A percentile compares a stretch with the other conserved stretches of the same genome.
phyloP scores from a whole-genome alignment of 352 stramenopile genomes.

The Peronospora destructor region DNA sequence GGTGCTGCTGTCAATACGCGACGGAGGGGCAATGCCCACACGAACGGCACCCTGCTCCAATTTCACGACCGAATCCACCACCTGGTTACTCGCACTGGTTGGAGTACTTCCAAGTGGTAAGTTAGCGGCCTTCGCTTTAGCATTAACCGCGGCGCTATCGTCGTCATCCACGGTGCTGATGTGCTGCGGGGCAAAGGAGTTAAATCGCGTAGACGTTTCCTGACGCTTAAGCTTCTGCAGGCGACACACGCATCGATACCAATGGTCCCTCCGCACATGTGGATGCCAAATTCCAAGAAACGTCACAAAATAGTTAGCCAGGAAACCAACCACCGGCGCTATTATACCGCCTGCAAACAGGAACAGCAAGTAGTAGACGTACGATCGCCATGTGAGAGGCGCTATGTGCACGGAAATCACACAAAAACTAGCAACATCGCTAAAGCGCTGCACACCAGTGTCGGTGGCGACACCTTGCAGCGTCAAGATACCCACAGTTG shows the following conservation, averaged over 20 bases:
- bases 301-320: conserved; percentile 73
- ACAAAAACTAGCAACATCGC: conserved; percentile 45
- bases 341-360: conserved; percentile 71
- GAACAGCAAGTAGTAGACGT: conserved; percentile 61
- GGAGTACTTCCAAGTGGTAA: conserved; percentile 12
- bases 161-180: conserved; percentile 39
- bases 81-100: conserved; percentile 23
- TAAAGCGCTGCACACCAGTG: conserved; percentile 41
- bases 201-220: conserved; percentile 60
- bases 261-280: conserved; percentile 77
- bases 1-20: conserved; percentile 49
- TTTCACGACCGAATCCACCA: conserved; percentile 32
- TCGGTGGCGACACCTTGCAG: conserved; percentile 42
- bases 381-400: conserved; percentile 44
- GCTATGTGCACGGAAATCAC: conserved; percentile 53
- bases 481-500: conserved; percentile 40
- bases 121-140: conserved; percentile 26
- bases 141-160: conserved; percentile 19
- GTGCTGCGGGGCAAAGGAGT: conserved; percentile 71
- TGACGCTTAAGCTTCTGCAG: conserved; percentile 77
- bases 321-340: conserved; percentile 50
- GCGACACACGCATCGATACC: conserved; percentile 66
- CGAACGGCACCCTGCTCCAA: conserved; percentile 21
- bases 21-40: conserved; percentile 18
- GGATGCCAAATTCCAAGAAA: conserved; percentile 78